Percentiles rank a stretch among this genome's conserved stretches.
These are phyloP conservation scores for Crinitomyces ghanaensis DNA, from an alignment of 805 yeast species.

Conservation along the genomic window DNA sequence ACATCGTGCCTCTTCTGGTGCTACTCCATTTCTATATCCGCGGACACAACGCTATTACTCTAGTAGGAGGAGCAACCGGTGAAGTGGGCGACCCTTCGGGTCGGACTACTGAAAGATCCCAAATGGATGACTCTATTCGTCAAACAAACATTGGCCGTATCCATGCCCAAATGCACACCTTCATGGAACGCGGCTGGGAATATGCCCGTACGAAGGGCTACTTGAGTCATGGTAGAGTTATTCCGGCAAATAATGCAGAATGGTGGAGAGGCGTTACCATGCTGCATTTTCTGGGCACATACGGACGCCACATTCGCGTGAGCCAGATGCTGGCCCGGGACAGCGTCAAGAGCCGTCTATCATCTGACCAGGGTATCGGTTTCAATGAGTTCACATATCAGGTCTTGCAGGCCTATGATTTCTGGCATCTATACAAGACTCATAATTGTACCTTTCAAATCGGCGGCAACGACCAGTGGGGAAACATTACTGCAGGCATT, in stretches of 20 bases:
- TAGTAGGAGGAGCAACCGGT: constrained; percentile 79
- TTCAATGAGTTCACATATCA: constrained; percentile 93
- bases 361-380: constrained; percentile 67
- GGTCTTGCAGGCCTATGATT: constrained; percentile 86
- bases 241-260: constrained; percentile 49
- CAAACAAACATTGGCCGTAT: constrained; percentile 48
- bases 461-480: constrained; percentile 98
- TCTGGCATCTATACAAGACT: constrained; percentile 60
- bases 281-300: constrained; percentile 64
- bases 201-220: constrained; percentile 46
- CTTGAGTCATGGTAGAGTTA: constrained; percentile 26
- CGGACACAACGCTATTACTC: constrained; percentile 74
- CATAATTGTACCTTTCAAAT: constrained; percentile 57
- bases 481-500: constrained; percentile 91
- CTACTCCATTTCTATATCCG: constrained; percentile 71
- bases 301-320: constrained; percentile 71
- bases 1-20: constrained; percentile 75
- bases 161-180: constrained; percentile 45
- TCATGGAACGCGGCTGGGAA: constrained; percentile 49
- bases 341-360: constrained; percentile 65
- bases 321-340: constrained; percentile 84
- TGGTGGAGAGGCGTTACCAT: constrained; percentile 82
- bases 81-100: constrained; percentile 97
- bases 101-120: constrained; percentile 58
- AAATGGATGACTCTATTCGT: constrained; percentile 43